phyloP scores from a whole-genome alignment of 257 asterid genomes.

The Solanum ossicruentum region DNA sequence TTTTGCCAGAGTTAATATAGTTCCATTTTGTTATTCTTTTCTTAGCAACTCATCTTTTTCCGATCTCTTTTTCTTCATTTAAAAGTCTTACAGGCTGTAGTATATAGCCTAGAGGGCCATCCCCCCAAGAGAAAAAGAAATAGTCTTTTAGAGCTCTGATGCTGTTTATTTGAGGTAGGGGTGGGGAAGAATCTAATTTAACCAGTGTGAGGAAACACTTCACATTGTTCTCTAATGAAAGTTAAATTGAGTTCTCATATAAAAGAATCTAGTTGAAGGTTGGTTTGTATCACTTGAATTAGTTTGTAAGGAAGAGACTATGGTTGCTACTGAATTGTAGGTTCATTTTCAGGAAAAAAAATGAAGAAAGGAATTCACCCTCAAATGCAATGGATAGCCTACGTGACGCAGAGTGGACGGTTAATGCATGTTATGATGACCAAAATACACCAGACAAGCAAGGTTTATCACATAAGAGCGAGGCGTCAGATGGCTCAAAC shows the following conservation, averaged over 20 bases:
- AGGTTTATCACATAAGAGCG: constrained; percentile 58
- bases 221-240: background rate
- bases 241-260: background rate
- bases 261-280: background rate
- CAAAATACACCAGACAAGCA: constrained; percentile 49
- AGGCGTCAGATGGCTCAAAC: constrained; percentile 63
- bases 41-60: background rate
- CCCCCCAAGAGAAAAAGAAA: background rate
- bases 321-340: background rate
- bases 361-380: constrained; percentile 76
- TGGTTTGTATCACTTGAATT: background rate
- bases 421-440: constrained; percentile 54
- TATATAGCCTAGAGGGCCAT: background rate
- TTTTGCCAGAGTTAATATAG: background rate
- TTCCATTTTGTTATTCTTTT: background rate
- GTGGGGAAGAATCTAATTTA: background rate
- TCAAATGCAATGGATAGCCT: constrained; percentile 68
- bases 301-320: background rate
- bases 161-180: background rate
- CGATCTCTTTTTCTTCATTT: background rate
- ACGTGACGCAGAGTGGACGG: constrained; percentile 61
- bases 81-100: background rate
- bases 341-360: constrained; percentile 7
- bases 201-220: background rate
- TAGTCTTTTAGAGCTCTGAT: background rate